Base-by-base conservation (phyloP, 257 asterid species). In the Ajuga chamaepitys region DNA sequence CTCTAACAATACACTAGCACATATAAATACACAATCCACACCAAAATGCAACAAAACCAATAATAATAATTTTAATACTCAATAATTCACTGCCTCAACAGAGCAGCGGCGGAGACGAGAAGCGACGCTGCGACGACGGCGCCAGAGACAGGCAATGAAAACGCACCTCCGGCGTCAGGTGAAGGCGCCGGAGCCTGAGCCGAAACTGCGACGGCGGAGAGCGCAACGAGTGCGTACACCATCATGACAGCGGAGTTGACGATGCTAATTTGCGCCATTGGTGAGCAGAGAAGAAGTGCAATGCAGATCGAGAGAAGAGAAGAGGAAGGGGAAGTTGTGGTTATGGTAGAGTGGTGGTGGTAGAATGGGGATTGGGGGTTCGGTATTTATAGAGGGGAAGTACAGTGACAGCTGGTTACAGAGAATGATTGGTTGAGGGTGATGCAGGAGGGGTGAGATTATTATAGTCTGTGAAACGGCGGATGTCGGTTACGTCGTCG, bases 181-280 rank as follows among this genome's bases (percentile, higher is more conserved):
- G 88, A 66, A 0, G 88, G 88, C 9, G 83, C 80, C 21, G 58
- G 59, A 9, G 85, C 37, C 37, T 30, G 7, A 9, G 61, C 81
- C 2, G 78, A 37, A 55, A 79, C 21, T 48, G 81, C 75, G 28
- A 64, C 62, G 0, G 76, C 44, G 0, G 64, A 62, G 52, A 78
- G 25, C 11, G 78, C 82, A 2, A 71, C 70, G 12, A 77, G 11
- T 47, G 78, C 77, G 48, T 17, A 66, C 1, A 67, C 70, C 0
- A 79, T 68, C 70, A 66, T 7, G 3, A 65, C 3, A 11, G 71
- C 56, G 50, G 70, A 66, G 28, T 74, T 74, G 35, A 46, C 40
- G 68, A 68, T 55, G 83, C 74, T 66, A 68, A 65, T 55, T 54
- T 75, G 79, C 9, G 90, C 95, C 95, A 82, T 86, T 71, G 50